Percentiles rank a stretch among this genome's conserved stretches.
phyloP scores from a whole-genome alignment of 2,329 filamentous ascomycete species.

The Colletotrichum sp. region DNA sequence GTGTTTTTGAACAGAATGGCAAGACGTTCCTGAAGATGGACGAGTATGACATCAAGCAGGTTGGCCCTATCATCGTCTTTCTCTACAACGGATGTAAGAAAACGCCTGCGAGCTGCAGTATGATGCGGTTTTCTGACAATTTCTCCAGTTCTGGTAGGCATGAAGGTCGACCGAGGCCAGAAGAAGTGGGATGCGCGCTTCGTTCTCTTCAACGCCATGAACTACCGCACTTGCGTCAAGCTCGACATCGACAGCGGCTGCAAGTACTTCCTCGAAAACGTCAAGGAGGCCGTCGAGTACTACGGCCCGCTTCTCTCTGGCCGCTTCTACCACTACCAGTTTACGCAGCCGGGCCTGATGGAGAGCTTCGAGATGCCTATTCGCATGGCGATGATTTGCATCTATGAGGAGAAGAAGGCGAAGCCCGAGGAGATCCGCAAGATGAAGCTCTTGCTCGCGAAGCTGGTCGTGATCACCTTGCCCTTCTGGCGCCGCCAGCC shows the following conservation, averaged over 20 bases:
- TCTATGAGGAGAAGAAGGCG: conserved; percentile 6
- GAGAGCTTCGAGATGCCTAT: conserved; percentile 8
- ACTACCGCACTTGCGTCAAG: conserved; percentile 33
- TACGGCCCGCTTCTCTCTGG: background rate
- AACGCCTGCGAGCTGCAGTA: background rate
- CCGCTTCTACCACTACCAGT: conserved; percentile 14
- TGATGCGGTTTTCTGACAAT: background rate
- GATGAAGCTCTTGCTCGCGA: conserved; percentile 10
- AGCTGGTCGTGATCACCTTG: background rate
- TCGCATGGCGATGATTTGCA: background rate
- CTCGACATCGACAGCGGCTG: conserved; percentile 29
- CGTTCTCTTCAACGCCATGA: conserved; percentile 35
- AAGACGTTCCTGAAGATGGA: conserved; percentile 20
- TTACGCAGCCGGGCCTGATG: background rate
- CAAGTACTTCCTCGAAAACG: background rate
- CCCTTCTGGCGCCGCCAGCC: conserved; percentile 13
- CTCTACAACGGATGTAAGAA: conserved; percentile 39
- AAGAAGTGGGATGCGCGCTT: conserved; percentile 30
- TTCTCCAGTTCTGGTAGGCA: background rate
- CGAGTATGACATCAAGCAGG: background rate
- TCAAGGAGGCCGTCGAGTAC: background rate
- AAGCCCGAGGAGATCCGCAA: background rate
- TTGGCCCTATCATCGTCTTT: conserved; percentile 32
- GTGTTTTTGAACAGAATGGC: conserved; percentile 27
- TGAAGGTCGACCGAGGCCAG: background rate